Evolutionary conservation across 805 yeast genomes (phyloP), one percentile per base, ranked within the genome.

Genomic region (Yamadazyma paraphyllophila): DNA sequence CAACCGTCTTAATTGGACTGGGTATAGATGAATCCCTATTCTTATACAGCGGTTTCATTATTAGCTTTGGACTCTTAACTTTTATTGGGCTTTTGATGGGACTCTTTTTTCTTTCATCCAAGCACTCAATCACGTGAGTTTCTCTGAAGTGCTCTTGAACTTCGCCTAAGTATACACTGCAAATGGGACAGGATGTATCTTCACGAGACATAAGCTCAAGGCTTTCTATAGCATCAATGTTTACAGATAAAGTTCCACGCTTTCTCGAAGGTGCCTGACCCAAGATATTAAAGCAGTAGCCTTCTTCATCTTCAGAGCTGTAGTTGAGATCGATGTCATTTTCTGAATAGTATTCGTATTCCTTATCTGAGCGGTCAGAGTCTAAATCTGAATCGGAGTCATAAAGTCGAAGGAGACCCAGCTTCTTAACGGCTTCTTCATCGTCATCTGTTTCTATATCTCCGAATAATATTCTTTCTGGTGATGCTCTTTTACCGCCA

Each of bases 321-420:
- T 48, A 51, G 37, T 51, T 45, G 10, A 48, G 29, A 29, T 51
- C 55, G 7, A 51, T 51, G 29, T 51, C 55, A 32, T 46, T 38
- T 27, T 39, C 40, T 6, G 47, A 24, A 7, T 12, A 13, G 32
- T 32, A 48, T 4, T 44, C 46, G 31, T 48, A 51, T 25, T 48
- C 50, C 3, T 24, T 3, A 39, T 51, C 52, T 24, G 41, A 37
- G 24, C 37, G 45, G n/a, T 35, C 39, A 4, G 47, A 40, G 12
- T 31, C 41, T 12, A 25, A 31, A 13, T 48, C 52, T 7, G 50
- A 43, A 25, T 51, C 51, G 2, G 46, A 48, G 38, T 51, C 48
- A 34, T 46, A 41, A 25, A 46, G 26, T 12, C 39, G 30, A 15
- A 20, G 25, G 13, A 36, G 41, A 4, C 11, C 31, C 9, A 14